These are phyloP conservation scores for Phylloporus sp. DNA, from an alignment of 768 basidiomycete genomes.

Conservation along the genomic window DNA sequence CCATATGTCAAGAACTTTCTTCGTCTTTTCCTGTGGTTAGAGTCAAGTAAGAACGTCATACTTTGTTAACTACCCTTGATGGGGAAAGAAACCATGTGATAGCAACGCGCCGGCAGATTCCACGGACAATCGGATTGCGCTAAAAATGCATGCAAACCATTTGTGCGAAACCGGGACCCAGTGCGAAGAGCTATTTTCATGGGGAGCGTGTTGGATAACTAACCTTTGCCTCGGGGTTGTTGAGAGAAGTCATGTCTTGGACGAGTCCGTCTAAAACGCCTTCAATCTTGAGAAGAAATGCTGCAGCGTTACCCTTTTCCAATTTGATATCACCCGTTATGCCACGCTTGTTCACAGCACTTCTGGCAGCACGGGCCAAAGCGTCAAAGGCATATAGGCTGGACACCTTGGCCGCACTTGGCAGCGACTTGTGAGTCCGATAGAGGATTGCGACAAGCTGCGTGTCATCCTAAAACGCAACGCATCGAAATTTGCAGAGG, in stretches of 20 bases:
- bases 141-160: conserved; percentile 2
- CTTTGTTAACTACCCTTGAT: conserved; percentile 40
- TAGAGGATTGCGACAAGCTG: conserved; percentile 86
- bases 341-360: conserved; percentile 61
- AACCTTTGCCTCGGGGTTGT: conserved; percentile 78
- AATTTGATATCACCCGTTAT: conserved; percentile 53
- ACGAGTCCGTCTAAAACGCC: conserved; percentile 87
- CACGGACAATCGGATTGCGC: conserved; percentile 1
- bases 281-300: conserved; percentile 86
- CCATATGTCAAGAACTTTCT: conserved; percentile 99
- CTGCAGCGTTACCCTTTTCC: conserved; percentile 66
- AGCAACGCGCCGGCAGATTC: conserved; percentile 9
- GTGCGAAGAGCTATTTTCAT: background rate
- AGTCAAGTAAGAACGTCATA: conserved; percentile 33
- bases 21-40: conserved; percentile 82
- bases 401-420: conserved; percentile 65
- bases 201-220: conserved; percentile 38
- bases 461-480: conserved; percentile 64
- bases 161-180: conserved; percentile 9
- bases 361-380: conserved; percentile 77
- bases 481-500: background rate
- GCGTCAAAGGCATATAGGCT: conserved; percentile 96
- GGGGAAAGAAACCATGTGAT: conserved; percentile 27
- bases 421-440: conserved; percentile 80
- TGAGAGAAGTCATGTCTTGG: conserved; percentile 71